Conservation (phyloP, 805 yeast genomes). For the Debaryomyces hansenii region DNA sequence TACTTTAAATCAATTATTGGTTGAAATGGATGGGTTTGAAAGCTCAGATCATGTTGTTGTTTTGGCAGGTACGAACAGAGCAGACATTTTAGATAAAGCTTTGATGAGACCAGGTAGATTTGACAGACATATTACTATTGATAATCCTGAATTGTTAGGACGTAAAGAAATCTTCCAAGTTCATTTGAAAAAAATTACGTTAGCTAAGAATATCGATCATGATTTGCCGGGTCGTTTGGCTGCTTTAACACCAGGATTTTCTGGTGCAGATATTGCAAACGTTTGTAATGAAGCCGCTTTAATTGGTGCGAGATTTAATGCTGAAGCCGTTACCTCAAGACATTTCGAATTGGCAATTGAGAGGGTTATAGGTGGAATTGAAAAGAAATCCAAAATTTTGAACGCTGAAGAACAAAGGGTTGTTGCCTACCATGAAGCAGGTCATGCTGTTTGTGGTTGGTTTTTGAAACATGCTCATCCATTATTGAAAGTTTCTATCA, state of each 20-base stretch:
- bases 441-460: constrained; percentile 99
- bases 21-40: constrained; percentile 98
- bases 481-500: constrained; percentile 88
- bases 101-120: constrained; percentile 96
- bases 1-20: constrained; percentile 90
- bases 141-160: constrained; percentile 93
- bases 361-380: constrained; percentile 95
- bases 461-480: constrained; percentile 89
- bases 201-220: constrained; percentile 44
- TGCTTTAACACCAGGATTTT: constrained; percentile 95
- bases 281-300: constrained; percentile 96
- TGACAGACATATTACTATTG: constrained; percentile 89
- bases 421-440: constrained; percentile 98
- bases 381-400: constrained; percentile 81
- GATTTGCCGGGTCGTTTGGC: constrained; percentile 83
- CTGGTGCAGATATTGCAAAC: constrained; percentile 98
- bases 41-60: constrained; percentile 92
- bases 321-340: constrained; percentile 62
- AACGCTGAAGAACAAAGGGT: constrained; percentile 83
- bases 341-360: constrained; percentile 97
- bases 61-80: constrained; percentile 94
- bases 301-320: constrained; percentile 87
- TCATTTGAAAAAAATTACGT: constrained; percentile 71
- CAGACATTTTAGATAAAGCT: constrained; percentile 91
- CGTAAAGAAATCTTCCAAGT: constrained; percentile 90